Base-by-base conservation (phyloP, 1,139 yeast genomes). In the Maudiozyma humilis region DNA sequence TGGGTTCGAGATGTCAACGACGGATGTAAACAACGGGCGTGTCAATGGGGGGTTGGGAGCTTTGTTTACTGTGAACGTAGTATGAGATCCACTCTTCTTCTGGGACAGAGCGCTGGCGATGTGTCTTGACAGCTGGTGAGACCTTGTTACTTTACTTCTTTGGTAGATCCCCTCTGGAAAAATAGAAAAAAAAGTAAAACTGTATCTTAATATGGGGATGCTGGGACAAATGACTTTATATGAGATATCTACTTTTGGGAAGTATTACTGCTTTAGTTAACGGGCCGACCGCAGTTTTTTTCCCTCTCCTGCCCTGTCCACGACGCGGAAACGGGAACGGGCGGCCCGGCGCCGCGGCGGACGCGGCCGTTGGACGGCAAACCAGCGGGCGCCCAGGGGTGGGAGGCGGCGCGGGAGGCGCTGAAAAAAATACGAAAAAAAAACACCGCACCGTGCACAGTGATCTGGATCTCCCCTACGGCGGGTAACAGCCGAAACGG, bases 191-290 rank as follows among this genome's bases (percentile, higher is more conserved):
- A 17, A 7, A 16, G 3, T n/a, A 17, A 18, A 34, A 17, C 27
- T n/a, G 10, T 36, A 13, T 23, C 20, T 25, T 3, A 36, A 41
- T 19, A 18, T 36, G 33, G 40, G n/a, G 36, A 32, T 32, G 18
- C 32, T 30, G 31, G 27, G 25, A 19, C 25, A 41, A 32, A 17
- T n/a, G 18, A 18, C 14, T 15, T 14, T n/a, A 6, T 13, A 3
- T 5, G 14, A 5, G 7, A 41, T 41, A 36, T 41, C 44, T 41
- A 32, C 20, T 36, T 41, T 35, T 36, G 44, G 44, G 44, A 41
- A 41, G 44, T 36, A 32, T 41, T 41, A 41, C 44, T 36, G 23
- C 13, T 41, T 41, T 41, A 8, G 44, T 41, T 36, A 32, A 41
- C 30, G 13, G 8, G 29, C 15, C n/a, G 8, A 35, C 20, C 5